Percentiles rank a stretch among this genome's conserved stretches.
These are phyloP conservation scores for Ophiostoma sp. DNA, from an alignment of 2,329 filamentous ascomycete species.

Conservation along the genomic window DNA sequence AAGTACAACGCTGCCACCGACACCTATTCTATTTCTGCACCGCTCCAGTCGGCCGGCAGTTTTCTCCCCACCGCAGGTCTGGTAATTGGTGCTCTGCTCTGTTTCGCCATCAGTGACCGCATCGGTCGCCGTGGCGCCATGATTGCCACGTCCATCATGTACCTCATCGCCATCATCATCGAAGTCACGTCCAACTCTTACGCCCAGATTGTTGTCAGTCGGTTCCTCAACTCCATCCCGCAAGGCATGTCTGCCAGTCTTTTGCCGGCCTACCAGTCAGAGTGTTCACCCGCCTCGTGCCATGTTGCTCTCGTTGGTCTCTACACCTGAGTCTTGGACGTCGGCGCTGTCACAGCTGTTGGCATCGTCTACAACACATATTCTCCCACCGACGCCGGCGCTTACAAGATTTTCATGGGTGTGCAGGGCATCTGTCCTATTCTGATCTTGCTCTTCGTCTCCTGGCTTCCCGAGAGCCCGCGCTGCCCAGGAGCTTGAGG, in stretches of 20 bases:
- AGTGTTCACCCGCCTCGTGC: conserved; percentile 19
- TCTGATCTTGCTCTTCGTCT: conserved; percentile 10
- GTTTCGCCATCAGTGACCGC: conserved; percentile 20
- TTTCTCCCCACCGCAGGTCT: conserved; percentile 17
- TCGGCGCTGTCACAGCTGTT: conserved; percentile 19
- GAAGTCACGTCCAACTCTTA: conserved; percentile 20
- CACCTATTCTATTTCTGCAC: conserved; percentile 14
- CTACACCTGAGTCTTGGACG: conserved; percentile 22
- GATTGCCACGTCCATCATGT: conserved; percentile 19
- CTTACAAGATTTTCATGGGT: conserved; percentile 23
- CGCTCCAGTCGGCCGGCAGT: conserved; percentile 21
- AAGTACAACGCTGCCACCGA: conserved; percentile 8
- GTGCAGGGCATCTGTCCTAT: conserved; percentile 19
- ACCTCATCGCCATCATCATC: conserved; percentile 19
- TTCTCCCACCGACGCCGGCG: conserved; percentile 6
- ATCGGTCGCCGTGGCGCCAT: conserved; percentile 22
- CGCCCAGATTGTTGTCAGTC: conserved; percentile 16
- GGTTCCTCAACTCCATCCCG: conserved; percentile 21
- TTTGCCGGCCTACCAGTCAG: conserved; percentile 21
- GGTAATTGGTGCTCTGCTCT: conserved; percentile 9
- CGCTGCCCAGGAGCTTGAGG: conserved; percentile 14
- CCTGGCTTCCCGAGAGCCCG: conserved; percentile 22
- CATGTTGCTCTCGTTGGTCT: conserved; percentile 18
- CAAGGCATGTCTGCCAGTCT: conserved; percentile 24
- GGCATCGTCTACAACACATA: conserved; percentile 22